These are phyloP conservation scores for Myochromella boudieri DNA, from an alignment of 768 basidiomycete species.

Conservation along the genomic window DNA sequence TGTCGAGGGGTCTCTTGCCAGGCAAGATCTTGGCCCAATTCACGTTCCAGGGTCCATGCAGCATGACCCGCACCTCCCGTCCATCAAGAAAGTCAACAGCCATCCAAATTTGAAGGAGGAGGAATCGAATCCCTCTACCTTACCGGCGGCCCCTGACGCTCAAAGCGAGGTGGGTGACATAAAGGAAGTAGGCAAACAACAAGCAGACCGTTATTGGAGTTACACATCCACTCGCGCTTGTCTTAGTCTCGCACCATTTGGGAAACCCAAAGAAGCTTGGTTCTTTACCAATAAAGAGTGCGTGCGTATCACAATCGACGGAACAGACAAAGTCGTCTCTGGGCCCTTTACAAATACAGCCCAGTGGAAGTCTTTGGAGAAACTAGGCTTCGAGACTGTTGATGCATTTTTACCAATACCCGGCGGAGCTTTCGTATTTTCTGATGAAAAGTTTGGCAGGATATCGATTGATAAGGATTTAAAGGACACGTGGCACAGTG, in stretches of 20 bases:
- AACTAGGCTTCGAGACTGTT: slow-evolving; percentile 1
- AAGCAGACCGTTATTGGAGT: background rate
- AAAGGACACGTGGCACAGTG: background rate
- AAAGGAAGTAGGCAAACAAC: background rate
- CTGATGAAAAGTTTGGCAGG: slow-evolving; percentile 3
- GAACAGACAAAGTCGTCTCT: slow-evolving; percentile 1
- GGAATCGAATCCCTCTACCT: too few species aligned
- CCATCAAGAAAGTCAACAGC: too few species aligned
- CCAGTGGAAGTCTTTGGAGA: background rate
- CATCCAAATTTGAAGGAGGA: too few species aligned
- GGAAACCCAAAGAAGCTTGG: background rate
- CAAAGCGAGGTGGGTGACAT: background rate
- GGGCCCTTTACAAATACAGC: background rate
- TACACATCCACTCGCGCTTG: background rate
- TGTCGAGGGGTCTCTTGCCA: background rate
- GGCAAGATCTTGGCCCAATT: background rate
- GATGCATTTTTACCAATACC: slow-evolving; percentile 1
- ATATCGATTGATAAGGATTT: slow-evolving; percentile 1
- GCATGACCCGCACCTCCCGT: background rate
- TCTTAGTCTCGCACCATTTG: background rate
- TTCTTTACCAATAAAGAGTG: slow-evolving; percentile 5
- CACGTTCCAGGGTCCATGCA: too few species aligned
- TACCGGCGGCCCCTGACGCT: background rate
- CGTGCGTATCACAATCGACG: background rate
- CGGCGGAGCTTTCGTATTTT: slow-evolving; percentile 2